phyloP scores from a whole-genome alignment of 2,329 filamentous ascomycete genomes.

The Paracamarosporium sp. region DNA sequence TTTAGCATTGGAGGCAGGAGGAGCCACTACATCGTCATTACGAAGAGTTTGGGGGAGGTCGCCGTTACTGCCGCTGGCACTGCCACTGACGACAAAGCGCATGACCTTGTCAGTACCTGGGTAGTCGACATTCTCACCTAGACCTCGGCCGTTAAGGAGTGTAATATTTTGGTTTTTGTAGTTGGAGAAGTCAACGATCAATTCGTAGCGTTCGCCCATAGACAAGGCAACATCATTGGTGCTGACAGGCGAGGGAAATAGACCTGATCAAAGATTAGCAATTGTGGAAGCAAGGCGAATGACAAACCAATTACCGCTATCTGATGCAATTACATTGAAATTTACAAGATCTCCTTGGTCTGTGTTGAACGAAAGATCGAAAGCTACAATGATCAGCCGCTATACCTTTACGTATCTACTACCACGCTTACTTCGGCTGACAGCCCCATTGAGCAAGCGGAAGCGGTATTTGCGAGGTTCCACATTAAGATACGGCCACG shows the following conservation, averaged over 20 bases:
- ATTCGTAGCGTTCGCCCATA: constrained; percentile 66
- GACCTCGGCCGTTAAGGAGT: neutral
- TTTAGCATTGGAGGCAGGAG: constrained; percentile 41
- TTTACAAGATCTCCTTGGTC: constrained; percentile 22
- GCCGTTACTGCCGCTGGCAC: constrained; percentile 28
- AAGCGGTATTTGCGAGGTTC: constrained; percentile 68
- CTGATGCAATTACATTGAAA: constrained; percentile 62
- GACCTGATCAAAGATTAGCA: constrained; percentile 39
- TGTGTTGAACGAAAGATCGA: constrained; percentile 1
- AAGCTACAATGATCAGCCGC: neutral
- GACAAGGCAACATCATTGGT: constrained; percentile 55
- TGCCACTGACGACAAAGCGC: constrained; percentile 55
- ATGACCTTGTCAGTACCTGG: constrained; percentile 53
- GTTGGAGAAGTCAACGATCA: constrained; percentile 63
- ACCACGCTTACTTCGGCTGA: constrained; percentile 25
- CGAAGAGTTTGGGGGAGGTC: constrained; percentile 30
- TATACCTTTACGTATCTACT: neutral
- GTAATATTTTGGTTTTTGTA: constrained; percentile 55
- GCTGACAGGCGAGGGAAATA: constrained; percentile 49
- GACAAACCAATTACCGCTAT: constrained; percentile 29
- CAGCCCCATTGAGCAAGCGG: constrained; percentile 57
- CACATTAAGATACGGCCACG: constrained; percentile 65
- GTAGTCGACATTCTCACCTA: constrained; percentile 55
- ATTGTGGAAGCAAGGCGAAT: too few relatives aligned
- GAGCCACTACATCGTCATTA: constrained; percentile 26